Evolutionary conservation across 179 eudicot genomes (phyloP).

Genomic region (Corrigiola litoralis): DNA sequence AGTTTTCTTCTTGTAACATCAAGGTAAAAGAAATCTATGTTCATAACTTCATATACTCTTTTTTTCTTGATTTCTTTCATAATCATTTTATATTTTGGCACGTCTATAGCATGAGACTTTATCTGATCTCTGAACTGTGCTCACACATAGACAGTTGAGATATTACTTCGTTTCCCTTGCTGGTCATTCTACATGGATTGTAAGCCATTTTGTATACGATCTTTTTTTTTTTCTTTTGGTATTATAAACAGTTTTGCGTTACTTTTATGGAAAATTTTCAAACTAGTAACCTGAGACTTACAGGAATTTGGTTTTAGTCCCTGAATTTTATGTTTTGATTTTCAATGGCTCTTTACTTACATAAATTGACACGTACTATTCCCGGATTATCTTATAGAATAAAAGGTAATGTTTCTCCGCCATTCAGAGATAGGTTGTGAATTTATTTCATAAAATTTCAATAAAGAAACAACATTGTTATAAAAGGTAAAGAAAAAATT

Average conservation of each 20-base stretch:
- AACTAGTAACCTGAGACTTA: background rate
- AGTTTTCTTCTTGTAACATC: conserved; percentile 7
- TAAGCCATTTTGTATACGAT: background rate
- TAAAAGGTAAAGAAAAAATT: no score
- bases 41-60: background rate
- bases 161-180: no score
- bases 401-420: no score
- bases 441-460: no score
- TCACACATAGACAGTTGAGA: no score
- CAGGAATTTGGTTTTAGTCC: background rate
- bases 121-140: background rate
- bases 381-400: no score
- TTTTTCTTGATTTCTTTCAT: background rate
- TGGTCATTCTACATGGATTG: no score
- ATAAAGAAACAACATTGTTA: no score
- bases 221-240: background rate
- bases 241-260: background rate
- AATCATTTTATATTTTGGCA: background rate
- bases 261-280: background rate
- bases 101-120: background rate
- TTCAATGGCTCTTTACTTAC: background rate
- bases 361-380: background rate
- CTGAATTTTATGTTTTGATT: background rate
- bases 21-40: conserved; percentile 12
- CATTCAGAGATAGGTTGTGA: no score